Evolutionary conservation across 495 filamentous ascomycete species (phyloP).

Genomic region (Aspergillus baeticus): DNA sequence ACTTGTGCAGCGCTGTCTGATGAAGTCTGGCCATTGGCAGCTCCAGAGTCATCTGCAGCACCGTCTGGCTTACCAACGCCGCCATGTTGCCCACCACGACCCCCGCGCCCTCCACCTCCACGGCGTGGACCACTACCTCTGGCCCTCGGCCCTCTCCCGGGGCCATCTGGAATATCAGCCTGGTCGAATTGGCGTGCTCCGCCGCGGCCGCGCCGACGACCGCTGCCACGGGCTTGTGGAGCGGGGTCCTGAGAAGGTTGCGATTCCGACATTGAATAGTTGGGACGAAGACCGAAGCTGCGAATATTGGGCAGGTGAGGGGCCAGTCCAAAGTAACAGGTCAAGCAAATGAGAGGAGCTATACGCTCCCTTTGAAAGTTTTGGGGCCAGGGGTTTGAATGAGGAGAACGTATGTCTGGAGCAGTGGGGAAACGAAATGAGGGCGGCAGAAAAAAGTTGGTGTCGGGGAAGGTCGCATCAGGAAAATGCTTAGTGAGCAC

Average conservation of each 20-base stretch:
- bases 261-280: constrained; percentile 37
- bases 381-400: constrained; percentile 6
- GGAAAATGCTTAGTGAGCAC: constrained; percentile 24
- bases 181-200: constrained; percentile 28
- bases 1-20: neutral
- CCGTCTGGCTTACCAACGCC: constrained; percentile 15
- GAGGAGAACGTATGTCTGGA: constrained; percentile 9
- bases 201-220: constrained; percentile 42
- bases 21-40: neutral
- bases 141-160: constrained; percentile 24
- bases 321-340: neutral
- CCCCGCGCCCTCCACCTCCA: constrained; percentile 28
- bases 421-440: constrained; percentile 9
- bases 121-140: constrained; percentile 31
- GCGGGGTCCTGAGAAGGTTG: constrained; percentile 26
- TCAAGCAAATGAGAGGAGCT: neutral
- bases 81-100: constrained; percentile 29
- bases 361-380: constrained; percentile 7
- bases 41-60: constrained; percentile 5
- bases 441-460: constrained; percentile 18
- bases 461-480: neutral
- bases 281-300: neutral
- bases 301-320: neutral
- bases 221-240: constrained; percentile 37
- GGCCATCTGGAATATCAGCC: constrained; percentile 24